Conservation (phyloP, 176 grass and related monocot species). For the Pharus latifolius region DNA sequence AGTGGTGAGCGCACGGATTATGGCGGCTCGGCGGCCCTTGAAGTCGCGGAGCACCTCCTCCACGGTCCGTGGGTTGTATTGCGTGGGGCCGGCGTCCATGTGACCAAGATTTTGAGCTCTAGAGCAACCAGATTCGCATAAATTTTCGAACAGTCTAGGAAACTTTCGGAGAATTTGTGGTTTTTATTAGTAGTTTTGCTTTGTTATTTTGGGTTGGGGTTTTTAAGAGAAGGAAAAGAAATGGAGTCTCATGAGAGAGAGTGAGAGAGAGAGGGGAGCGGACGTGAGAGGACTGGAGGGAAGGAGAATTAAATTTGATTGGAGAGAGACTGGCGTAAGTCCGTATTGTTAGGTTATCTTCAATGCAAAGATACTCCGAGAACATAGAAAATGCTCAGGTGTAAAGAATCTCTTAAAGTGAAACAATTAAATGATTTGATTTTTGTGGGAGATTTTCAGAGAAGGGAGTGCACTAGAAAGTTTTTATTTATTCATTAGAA, state of each 20-base stretch:
- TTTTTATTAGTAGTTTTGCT: too few relatives aligned
- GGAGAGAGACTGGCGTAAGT: not conserved
- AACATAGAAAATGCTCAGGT: too few relatives aligned
- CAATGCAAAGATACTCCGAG: too few relatives aligned
- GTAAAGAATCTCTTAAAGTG: too few relatives aligned
- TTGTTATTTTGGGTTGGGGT: not conserved
- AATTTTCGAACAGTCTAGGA: not conserved
- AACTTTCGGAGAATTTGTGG: not conserved
- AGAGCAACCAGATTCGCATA: not conserved
- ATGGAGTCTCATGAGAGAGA: too few relatives aligned
- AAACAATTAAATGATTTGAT: too few relatives aligned
- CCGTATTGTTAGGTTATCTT: not conserved
- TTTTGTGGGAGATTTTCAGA: too few relatives aligned
- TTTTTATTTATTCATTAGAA: too few relatives aligned
- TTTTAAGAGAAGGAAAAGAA: conserved; percentile 23
- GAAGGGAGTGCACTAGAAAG: too few relatives aligned
- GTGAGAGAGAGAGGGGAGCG: not conserved
- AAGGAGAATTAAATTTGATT: too few relatives aligned
- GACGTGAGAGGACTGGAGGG: not conserved
- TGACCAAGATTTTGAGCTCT: too few relatives aligned
- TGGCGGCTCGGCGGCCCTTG: not conserved
- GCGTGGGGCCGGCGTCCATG: not conserved
- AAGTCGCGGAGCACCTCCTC: not conserved
- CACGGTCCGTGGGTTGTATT: not conserved
- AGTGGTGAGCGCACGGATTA: not conserved